These are phyloP conservation scores for Orobanche coerulescens DNA, from an alignment of 257 asterid species.

Conservation along the genomic window DNA sequence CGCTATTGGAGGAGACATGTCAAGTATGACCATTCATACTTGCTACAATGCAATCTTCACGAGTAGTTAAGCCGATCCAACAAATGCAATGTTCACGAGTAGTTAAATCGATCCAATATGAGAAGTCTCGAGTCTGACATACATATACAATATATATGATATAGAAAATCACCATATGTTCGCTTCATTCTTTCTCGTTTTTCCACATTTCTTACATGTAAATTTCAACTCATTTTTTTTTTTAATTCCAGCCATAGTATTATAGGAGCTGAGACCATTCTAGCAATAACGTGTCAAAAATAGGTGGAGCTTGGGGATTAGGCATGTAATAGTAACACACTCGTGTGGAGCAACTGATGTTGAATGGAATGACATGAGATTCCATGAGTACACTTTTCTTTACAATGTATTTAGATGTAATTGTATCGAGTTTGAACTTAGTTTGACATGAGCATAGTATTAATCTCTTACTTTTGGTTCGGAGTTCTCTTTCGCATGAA, in stretches of 20 bases:
- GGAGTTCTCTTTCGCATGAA: too few relatives aligned
- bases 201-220: conserved; percentile 36
- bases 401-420: neutral
- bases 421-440: neutral
- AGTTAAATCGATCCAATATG: conserved; percentile 15
- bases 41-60: conserved; percentile 80
- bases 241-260: conserved; percentile 9
- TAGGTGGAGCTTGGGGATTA: conserved; percentile 22
- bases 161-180: conserved; percentile 21
- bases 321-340: conserved; percentile 27
- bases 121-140: neutral
- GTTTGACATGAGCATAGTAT: neutral
- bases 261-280: conserved; percentile 27
- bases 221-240: conserved; percentile 24
- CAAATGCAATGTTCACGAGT: conserved; percentile 72
- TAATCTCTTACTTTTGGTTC: too few relatives aligned
- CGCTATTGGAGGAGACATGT: conserved; percentile 60
- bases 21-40: conserved; percentile 56
- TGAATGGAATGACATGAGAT: conserved; percentile 18
- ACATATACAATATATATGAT: conserved; percentile 15
- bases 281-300: conserved; percentile 31
- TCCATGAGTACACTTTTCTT: neutral
- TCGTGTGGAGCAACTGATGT: conserved; percentile 21
- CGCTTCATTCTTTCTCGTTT: conserved; percentile 44
- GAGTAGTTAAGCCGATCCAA: too few relatives aligned